These are phyloP conservation scores for Eutrema yunnanense DNA, from an alignment of 345 rosid genomes.

Conservation along the genomic window DNA sequence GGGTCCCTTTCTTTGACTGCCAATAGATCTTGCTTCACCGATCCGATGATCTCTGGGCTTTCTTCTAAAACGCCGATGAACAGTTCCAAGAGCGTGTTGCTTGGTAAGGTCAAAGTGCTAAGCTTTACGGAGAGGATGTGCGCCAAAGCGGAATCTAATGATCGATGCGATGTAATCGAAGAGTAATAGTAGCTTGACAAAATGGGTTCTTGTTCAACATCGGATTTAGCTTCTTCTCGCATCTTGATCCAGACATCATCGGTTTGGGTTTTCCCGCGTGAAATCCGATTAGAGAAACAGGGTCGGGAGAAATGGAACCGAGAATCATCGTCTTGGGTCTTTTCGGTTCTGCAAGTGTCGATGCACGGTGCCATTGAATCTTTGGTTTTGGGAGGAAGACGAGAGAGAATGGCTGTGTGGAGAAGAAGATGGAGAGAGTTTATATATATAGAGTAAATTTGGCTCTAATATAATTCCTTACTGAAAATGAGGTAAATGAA, in stretches of 20 bases:
- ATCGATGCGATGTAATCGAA: constrained; percentile 53
- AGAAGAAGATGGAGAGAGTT: constrained; percentile 17
- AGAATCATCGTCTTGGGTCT: constrained; percentile 31
- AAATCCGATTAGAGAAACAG: constrained; percentile 28
- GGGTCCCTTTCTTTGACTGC: constrained; percentile 83
- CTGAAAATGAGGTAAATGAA: no score
- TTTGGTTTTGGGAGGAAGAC: background rate
- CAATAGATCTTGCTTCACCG: constrained; percentile 52
- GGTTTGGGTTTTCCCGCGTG: constrained; percentile 6
- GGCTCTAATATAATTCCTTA: no score
- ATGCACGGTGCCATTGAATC: constrained; percentile 64
- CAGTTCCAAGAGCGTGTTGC: constrained; percentile 45
- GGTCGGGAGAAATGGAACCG: constrained; percentile 35
- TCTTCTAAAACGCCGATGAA: constrained; percentile 48
- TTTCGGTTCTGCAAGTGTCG: constrained; percentile 38
- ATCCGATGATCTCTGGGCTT: constrained; percentile 40
- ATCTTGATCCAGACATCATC: constrained; percentile 52
- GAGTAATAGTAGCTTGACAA: constrained; percentile 51
- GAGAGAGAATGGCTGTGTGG: background rate
- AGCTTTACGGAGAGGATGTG: constrained; percentile 59
- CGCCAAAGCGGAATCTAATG: constrained; percentile 58
- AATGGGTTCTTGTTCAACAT: constrained; percentile 59
- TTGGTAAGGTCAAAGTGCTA: constrained; percentile 45
- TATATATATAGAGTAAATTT: constrained; percentile 1
- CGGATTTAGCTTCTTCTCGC: constrained; percentile 60